These are phyloP conservation scores for Leishmania guyanensis DNA, from an alignment of 208 protist genomes.

Conservation along the genomic window DNA sequence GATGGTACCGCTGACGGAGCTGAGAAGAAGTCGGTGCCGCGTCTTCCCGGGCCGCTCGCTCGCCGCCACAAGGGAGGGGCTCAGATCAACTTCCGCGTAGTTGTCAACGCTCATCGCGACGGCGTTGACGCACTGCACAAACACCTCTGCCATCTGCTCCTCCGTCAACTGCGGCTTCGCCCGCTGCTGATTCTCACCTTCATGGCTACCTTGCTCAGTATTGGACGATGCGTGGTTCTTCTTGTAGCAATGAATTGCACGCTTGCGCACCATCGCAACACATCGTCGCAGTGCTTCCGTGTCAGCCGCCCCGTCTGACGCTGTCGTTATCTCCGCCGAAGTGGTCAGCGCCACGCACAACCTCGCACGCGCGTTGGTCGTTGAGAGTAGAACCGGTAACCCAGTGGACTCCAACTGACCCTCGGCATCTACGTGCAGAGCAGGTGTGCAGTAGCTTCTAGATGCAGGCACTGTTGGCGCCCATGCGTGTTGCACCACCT, in stretches of 20 bases:
- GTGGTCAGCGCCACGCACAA: conserved; percentile 36
- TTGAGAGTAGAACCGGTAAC: conserved; percentile 32
- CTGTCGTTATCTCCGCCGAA: not conserved
- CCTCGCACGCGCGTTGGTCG: conserved; percentile 24
- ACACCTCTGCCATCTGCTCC: conserved; percentile 16
- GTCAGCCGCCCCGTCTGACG: not conserved
- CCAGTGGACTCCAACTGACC: conserved; percentile 16
- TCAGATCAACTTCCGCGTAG: conserved; percentile 72
- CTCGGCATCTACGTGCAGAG: conserved; percentile 11
- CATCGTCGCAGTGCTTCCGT: conserved; percentile 15
- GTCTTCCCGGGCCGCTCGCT: conserved; percentile 32
- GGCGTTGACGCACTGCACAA: conserved; percentile 26
- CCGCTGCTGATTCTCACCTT: not conserved
- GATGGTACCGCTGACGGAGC: conserved; percentile 43
- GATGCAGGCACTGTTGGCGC: conserved; percentile 3
- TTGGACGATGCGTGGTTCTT: conserved; percentile 4
- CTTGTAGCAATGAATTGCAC: conserved; percentile 25
- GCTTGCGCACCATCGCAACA: conserved; percentile 26
- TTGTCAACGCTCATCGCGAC: conserved; percentile 61
- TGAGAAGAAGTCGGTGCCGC: conserved; percentile 42
- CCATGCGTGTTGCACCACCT: conserved; percentile 28
- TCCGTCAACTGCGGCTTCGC: not conserved
- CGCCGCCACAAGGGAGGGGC: conserved; percentile 42
- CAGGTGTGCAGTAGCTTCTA: conserved; percentile 12
- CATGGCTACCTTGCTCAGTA: not conserved